Base-by-base conservation (phyloP, 257 asterid genomes). In the Fraxinus cuspidata region DNA sequence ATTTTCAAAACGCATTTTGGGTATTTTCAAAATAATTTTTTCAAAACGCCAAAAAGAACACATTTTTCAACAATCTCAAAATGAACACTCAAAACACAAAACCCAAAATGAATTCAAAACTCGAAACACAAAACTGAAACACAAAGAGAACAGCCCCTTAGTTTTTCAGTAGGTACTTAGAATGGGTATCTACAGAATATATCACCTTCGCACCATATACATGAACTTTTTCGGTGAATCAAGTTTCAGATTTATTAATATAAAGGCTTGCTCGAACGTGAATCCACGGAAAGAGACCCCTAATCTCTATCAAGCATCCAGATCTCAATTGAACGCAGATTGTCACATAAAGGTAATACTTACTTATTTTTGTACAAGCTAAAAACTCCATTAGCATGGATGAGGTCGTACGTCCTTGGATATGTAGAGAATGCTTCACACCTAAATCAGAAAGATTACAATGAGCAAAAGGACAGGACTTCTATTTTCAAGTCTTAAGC, bases 381-480 rank as follows among this genome's bases (percentile, higher is more conserved):
- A 84, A 92, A 92, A 80, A 95, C 84, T 70, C 98, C 94, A 79
- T 83, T 89, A 76, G 99, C 99, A 77, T 95, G 99, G 84, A 95
- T 91, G 73, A 95, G 98, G 81, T 95, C 99, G 25, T 95, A 95
- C 18, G 99, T 95, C 83, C 99, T 89, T 38, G 99, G 99, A 78
- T 95, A 95, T 7, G 99, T 93, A 8, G 99, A 95, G 89, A 95
- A 95, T 70, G 85, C 99, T 83, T 95, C 98, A 73, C 98, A 95
- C 99, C 99, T 95, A 79, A 63, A 82, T 58, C 71, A 80, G 11
- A 78, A 75, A 69, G 38, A 72, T 2, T 27, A 70, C 47, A 65
- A 72, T 81, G 53, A 44, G 53, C 53, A 15, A 44, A 44, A 44
- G 18, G 18, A 3, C 51, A 44, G 18, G 18, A 3, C 51, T 44